Conservation (phyloP, 768 basidiomycete genomes). For the Cyclocybe cylindracea region DNA sequence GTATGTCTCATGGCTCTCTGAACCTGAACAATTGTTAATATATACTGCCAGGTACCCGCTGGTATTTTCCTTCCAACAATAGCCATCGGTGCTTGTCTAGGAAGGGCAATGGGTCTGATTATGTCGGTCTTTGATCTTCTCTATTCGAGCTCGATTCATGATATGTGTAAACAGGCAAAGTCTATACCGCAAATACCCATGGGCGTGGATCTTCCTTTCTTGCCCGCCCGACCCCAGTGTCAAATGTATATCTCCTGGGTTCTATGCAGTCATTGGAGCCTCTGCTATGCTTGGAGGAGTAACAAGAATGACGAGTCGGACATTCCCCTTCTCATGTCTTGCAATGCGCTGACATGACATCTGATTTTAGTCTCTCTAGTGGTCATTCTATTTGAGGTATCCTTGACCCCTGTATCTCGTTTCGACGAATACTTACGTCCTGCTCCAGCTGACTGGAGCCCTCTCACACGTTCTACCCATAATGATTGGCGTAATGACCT, state of each 20-base stretch:
- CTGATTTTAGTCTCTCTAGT: constrained; percentile 63
- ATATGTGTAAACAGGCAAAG: constrained; percentile 49
- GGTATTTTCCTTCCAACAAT: constrained; percentile 80
- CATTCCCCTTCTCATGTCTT: background rate
- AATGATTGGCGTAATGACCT: constrained; percentile 77
- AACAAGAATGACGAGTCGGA: constrained; percentile 73
- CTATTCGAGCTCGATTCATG: constrained; percentile 4
- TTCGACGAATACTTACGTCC: constrained; percentile 1
- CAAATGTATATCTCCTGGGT: constrained; percentile 71
- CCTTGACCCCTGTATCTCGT: background rate
- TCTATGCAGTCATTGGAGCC: constrained; percentile 77
- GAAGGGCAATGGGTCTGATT: constrained; percentile 68
- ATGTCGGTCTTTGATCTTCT: constrained; percentile 42
- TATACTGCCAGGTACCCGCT: constrained; percentile 59
- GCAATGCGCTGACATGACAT: constrained; percentile 1
- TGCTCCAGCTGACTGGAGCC: constrained; percentile 66
- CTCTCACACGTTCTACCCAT: constrained; percentile 81
- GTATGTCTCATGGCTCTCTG: constrained; percentile 30
- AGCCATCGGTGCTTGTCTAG: constrained; percentile 71
- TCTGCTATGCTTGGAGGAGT: constrained; percentile 78
- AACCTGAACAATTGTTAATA: background rate
- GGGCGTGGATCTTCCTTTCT: constrained; percentile 67
- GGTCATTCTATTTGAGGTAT: constrained; percentile 74
- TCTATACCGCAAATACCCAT: constrained; percentile 63
- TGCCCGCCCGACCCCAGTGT: constrained; percentile 73